Conservation (phyloP, 1,284 basidiomycete species). For the Meripilus lineatus region DNA sequence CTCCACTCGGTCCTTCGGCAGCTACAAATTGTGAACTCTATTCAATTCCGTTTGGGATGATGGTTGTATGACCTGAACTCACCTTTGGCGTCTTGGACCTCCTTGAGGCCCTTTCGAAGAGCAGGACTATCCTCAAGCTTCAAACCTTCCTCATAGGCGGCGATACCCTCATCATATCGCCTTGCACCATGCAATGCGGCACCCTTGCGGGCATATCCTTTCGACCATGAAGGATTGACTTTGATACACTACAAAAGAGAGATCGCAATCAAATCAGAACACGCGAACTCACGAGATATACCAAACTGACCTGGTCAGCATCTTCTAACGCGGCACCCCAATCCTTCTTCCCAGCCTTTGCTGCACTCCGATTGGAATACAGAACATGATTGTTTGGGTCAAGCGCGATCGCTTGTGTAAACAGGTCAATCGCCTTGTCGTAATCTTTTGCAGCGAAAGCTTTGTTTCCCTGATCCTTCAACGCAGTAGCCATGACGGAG, state of each 20-base stretch:
- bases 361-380: conserved; percentile 92
- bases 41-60: background rate
- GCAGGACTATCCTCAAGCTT: conserved; percentile 79
- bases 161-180: conserved; percentile 80
- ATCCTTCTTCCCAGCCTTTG: conserved; percentile 79
- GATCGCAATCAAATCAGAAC: background rate
- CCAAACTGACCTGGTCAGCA: conserved; percentile 74
- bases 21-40: conserved; percentile 26
- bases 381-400: conserved; percentile 86
- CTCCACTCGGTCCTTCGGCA: conserved; percentile 37
- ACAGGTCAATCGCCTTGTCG: conserved; percentile 82
- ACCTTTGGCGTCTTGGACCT: conserved; percentile 81
- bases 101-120: conserved; percentile 83
- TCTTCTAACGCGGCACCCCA: conserved; percentile 81
- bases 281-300: background rate
- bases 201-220: conserved; percentile 91
- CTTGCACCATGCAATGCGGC: conserved; percentile 89
- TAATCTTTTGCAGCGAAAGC: conserved; percentile 93
- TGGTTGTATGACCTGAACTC: conserved; percentile 15
- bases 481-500: conserved; percentile 34
- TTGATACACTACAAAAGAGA: conserved; percentile 57
- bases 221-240: conserved; percentile 81
- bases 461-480: conserved; percentile 96
- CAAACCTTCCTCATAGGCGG: conserved; percentile 77
- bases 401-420: conserved; percentile 83